Base-by-base conservation (phyloP, 345 rosid species). In the Garcia nutans region DNA sequence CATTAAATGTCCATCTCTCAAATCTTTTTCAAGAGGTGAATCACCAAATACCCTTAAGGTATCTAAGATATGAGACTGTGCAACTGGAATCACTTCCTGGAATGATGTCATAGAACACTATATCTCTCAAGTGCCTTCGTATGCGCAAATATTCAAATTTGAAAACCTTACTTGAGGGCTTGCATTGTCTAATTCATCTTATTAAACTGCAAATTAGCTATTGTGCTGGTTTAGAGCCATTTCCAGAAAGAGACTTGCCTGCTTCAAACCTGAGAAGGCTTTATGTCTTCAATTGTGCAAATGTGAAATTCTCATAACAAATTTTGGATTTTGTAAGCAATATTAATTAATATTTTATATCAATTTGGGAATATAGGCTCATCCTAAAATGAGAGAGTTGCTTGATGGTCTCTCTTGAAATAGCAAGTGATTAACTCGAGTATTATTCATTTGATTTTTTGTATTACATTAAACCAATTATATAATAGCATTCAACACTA, bases 11-110 rank as follows among this genome's bases (percentile, higher is more conserved):
- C 66, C 73, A 58, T 68, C 74, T 17, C 69, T 76, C 13, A 1
- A 44, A 33, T 59, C 45, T 10, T 76, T 55, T 33, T 69, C 79
- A 60, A 60, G 28, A 33, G 74, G 65, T 28, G 20, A 76, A 68
- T 12, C 70, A 16, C 79, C 79, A 19, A 13, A 2, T 26, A 54
- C 68, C 7, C 74, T 76, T 8, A 66, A 71, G 42, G 54, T 37
- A 16, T 45, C 69, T 10, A 76, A 70, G 61, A 69, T 76, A 10
- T 23, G 50, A 47, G 49, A 52, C 13, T 65, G 71, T 16, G 55
- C 72, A 70, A 19, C 26, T 68, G 23, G 49, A 44, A 47, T 23
- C 50, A 4, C 44, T 73, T 59, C 59, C 42, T 15, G 22, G 67
- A 63, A 31, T 17, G 11, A 31, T 33, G 9, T 33, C 31, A 22